Percentiles rank a stretch among this genome's conserved stretches.
phyloP scores from a whole-genome alignment of 1,284 basidiomycete species.

The Moesziomyces antarcticus region DNA sequence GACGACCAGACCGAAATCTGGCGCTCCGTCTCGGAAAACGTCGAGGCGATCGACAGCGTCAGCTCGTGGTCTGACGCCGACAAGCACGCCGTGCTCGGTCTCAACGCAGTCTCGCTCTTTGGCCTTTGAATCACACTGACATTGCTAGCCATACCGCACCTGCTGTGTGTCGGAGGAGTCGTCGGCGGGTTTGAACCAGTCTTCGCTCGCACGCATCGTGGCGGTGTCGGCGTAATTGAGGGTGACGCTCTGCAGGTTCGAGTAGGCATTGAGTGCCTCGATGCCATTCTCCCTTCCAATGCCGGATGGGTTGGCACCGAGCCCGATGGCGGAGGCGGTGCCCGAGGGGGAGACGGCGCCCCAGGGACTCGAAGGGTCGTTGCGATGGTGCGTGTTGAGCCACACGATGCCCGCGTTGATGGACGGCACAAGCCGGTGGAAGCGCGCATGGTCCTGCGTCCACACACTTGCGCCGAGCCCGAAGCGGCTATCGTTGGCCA shows the following conservation, averaged over 20 bases:
- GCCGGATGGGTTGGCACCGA: slow-evolving; percentile 22
- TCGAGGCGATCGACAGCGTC: slow-evolving; percentile 79
- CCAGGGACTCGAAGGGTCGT: slow-evolving; percentile 87
- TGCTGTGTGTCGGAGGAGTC: neutral
- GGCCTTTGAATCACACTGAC: slow-evolving; percentile 3
- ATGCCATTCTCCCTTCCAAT: slow-evolving; percentile 41
- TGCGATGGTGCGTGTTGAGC: slow-evolving; percentile 86
- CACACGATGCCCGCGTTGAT: slow-evolving; percentile 75
- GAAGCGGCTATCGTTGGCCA: slow-evolving; percentile 81
- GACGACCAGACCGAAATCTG: slow-evolving; percentile 70
- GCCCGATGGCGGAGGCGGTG: slow-evolving; percentile 3
- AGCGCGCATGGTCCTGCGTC: slow-evolving; percentile 72
- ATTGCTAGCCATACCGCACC: slow-evolving; percentile 14
- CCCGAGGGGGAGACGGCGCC: slow-evolving; percentile 71
- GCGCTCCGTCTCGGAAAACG: slow-evolving; percentile 83
- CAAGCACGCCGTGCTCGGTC: slow-evolving; percentile 17
- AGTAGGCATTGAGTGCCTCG: slow-evolving; percentile 34
- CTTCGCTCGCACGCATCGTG: slow-evolving; percentile 16
- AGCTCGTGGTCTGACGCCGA: slow-evolving; percentile 34
- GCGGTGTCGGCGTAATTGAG: slow-evolving; percentile 23
- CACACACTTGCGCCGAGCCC: slow-evolving; percentile 83
- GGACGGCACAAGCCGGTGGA: slow-evolving; percentile 11
- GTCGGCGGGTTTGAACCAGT: slow-evolving; percentile 29
- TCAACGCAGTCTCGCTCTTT: slow-evolving; percentile 28
- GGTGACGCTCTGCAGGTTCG: slow-evolving; percentile 23